These are phyloP conservation scores for Kwoniella sp. DNA, from an alignment of 768 basidiomycete genomes.

Conservation along the genomic window DNA sequence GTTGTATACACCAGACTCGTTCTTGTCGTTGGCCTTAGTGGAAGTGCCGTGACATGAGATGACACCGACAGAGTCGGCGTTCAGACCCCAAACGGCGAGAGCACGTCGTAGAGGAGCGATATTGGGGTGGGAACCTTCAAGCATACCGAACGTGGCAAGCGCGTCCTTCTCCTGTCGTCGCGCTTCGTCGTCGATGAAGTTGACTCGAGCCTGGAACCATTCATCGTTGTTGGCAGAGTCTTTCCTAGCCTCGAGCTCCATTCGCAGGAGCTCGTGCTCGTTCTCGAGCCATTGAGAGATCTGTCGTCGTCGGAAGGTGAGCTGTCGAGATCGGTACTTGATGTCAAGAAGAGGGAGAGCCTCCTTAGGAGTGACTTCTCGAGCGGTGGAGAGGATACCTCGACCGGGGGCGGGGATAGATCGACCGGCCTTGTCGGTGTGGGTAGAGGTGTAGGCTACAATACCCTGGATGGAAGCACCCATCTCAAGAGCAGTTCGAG, in stretches of 20 bases:
- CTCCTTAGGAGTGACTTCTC: conserved; percentile 77
- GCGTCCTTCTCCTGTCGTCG: conserved; percentile 88
- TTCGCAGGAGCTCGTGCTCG: conserved; percentile 80
- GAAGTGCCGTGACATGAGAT: conserved; percentile 60
- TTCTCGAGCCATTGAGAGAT: conserved; percentile 92
- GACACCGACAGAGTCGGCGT: conserved; percentile 79
- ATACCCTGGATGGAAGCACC: conserved; percentile 92
- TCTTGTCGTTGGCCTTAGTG: conserved; percentile 77
- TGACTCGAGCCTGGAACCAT: conserved; percentile 74
- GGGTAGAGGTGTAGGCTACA: conserved; percentile 90
- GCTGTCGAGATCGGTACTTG: conserved; percentile 87
- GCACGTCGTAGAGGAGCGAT: conserved; percentile 92
- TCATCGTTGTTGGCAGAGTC: conserved; percentile 62
- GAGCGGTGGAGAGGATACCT: conserved; percentile 84
- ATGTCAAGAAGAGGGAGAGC: conserved; percentile 79
- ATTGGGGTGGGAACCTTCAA: conserved; percentile 79
- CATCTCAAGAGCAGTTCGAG: conserved; percentile 90
- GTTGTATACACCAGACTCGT: conserved; percentile 97
- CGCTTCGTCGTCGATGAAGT: conserved; percentile 87
- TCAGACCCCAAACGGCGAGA: conserved; percentile 94
- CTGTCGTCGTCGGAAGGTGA: conserved; percentile 91
- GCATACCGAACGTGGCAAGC: conserved; percentile 92
- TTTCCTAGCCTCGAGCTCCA: conserved; percentile 65
- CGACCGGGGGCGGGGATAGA: conserved; percentile 96
- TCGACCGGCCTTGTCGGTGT: conserved; percentile 95